These are phyloP conservation scores for Citropsis articulata DNA, from an alignment of 345 rosid species.

Conservation along the genomic window DNA sequence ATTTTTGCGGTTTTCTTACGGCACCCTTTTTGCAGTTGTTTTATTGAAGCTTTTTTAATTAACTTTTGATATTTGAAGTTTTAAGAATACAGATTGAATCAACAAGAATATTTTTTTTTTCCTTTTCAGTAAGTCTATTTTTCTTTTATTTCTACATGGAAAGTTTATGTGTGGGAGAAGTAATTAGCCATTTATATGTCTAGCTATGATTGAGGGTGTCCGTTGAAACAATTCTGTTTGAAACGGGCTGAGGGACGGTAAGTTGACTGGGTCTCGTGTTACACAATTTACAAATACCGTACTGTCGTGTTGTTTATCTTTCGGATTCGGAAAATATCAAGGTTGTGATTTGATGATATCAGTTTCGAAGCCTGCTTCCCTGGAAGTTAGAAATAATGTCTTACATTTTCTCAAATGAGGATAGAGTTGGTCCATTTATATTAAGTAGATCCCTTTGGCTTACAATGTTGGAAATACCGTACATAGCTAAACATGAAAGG, in stretches of 20 bases:
- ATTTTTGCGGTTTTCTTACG: conserved; percentile 28
- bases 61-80: background rate
- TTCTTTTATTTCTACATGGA: background rate
- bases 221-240: conserved; percentile 18
- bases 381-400: background rate
- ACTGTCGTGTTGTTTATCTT: background rate
- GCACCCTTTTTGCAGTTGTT: background rate
- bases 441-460: too few species aligned
- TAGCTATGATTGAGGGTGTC: conserved; percentile 33
- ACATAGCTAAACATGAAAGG: too few species aligned
- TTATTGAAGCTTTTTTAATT: too few species aligned
- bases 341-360: background rate
- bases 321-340: background rate
- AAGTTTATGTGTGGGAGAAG: background rate
- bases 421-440: too few species aligned
- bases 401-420: too few species aligned
- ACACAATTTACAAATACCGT: background rate
- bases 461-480: too few species aligned
- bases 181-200: background rate
- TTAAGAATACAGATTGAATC: conserved; percentile 6
- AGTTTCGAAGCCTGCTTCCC: background rate
- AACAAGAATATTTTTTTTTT: background rate
- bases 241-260: background rate
- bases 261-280: conserved; percentile 24
- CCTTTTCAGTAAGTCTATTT: background rate